phyloP scores from a whole-genome alignment of 192 early-diverging fungal genomes.

The Entomortierella lignicola region DNA sequence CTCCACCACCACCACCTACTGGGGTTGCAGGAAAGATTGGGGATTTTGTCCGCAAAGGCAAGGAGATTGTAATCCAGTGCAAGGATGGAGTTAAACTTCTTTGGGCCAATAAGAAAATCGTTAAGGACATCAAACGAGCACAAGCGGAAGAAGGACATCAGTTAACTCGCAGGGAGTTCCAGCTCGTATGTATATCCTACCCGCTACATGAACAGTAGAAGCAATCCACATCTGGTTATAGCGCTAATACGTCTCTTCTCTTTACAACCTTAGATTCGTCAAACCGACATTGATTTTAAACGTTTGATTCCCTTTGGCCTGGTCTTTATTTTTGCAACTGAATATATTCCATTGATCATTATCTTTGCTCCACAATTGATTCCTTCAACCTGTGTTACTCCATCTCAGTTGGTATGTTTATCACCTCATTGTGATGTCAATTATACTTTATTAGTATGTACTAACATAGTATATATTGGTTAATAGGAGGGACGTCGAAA shows the following conservation, averaged over 20 bases:
- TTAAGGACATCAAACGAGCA: slow-evolving; percentile 49
- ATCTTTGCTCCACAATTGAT: slow-evolving; percentile 63
- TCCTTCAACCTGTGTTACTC: slow-evolving; percentile 64
- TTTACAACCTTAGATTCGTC: slow-evolving; percentile 47
- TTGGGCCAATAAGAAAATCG: slow-evolving; percentile 61
- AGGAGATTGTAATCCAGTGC: slow-evolving; percentile 63
- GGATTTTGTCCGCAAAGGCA: slow-evolving; percentile 47
- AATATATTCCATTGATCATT: slow-evolving; percentile 65
- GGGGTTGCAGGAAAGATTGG: slow-evolving; percentile 32
- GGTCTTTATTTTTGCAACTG: slow-evolving; percentile 57
- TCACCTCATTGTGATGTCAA: not conserved
- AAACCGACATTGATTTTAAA: slow-evolving; percentile 58
- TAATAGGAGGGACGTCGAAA: slow-evolving; percentile 56
- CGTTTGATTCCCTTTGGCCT: slow-evolving; percentile 64
- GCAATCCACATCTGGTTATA: not conserved
- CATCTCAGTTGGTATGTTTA: slow-evolving; percentile 57
- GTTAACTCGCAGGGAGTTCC: slow-evolving; percentile 58
- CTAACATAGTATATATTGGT: not conserved
- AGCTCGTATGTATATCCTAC: slow-evolving; percentile 46
- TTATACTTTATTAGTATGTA: not conserved
- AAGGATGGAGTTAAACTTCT: slow-evolving; percentile 65
- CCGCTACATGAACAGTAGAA: no score
- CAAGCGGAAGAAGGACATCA: slow-evolving; percentile 50
- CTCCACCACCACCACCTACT: slow-evolving; percentile 15
- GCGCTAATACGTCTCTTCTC: not conserved